Base-by-base conservation (phyloP, 1,284 basidiomycete species). In the Malassezia pachydermatis region DNA sequence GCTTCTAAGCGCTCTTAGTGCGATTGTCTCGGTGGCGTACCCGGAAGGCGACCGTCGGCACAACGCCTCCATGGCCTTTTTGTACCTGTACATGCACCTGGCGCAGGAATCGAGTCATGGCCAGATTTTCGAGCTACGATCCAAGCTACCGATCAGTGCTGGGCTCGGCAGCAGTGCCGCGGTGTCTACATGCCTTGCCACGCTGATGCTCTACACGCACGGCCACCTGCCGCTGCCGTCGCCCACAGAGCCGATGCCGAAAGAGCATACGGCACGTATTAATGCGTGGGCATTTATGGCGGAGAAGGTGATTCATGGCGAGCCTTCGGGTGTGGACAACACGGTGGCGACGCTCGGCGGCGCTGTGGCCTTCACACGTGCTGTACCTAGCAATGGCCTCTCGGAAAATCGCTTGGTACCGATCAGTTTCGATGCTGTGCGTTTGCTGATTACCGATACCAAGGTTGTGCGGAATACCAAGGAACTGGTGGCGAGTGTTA, bases 131-230 rank as follows among this genome's bases (percentile, higher is more conserved):
- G 80, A 82, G 25, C 79, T 84, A 33, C 87, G 92, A 40, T 84
- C 89, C 32, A 86, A 88, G n/a, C 79, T 98, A 9, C 94, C 94
- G n/a, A 84, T 98, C 56, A 86, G 88, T n/a, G 94, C 94, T 7
- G 94, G 94, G 33, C 82, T 98, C 38, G 94, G 94, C 24, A 96
- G 92, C 13, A 95, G 88, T 19, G 94, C 94, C 1, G 89, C 94
- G 6, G 94, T 85, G 75, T 92, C 88, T 4, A 80, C 83, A 13
- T 94, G 89, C 70, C 76, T 86, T 33, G 82, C 88, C 4, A 82
- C 86, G 0, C 76, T 87, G 4, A 76, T 95, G 37, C 79, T 95
- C 41, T 73, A 73, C 54, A 64, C 70, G 7, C 70, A 73, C 51
- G 62, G 59, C 16, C 61, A 62, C 38, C 77, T 90, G n/a, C 75